Percentiles rank a stretch among this genome's conserved stretches.
Evolutionary conservation across 2,329 filamentous ascomycete genomes (phyloP).

Genomic region (Cercospora sp.): DNA sequence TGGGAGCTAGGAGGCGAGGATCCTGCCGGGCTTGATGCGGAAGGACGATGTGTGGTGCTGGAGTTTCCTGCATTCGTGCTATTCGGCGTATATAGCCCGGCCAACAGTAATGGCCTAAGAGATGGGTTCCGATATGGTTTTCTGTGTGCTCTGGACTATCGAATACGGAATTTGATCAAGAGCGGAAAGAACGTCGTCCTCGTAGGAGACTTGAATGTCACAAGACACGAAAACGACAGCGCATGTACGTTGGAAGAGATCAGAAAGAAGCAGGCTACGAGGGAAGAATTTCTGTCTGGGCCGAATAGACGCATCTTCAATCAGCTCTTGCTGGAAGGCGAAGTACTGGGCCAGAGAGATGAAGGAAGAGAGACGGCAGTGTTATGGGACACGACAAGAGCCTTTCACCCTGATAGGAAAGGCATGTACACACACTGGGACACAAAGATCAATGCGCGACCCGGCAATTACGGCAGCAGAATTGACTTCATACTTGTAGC

Average conservation of each 20-base stretch:
- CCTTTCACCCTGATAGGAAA: slow-evolving; percentile 72
- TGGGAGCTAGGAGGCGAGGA: slow-evolving; percentile 57
- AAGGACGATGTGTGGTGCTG: slow-evolving; percentile 85
- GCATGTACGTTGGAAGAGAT: slow-evolving; percentile 72
- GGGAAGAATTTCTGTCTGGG: slow-evolving; percentile 69
- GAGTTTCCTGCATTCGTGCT: slow-evolving; percentile 96
- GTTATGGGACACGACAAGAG: slow-evolving; percentile 79
- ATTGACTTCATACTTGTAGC: slow-evolving; percentile 94
- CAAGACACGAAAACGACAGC: slow-evolving; percentile 67
- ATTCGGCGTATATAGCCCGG: slow-evolving; percentile 88
- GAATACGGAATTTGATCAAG: slow-evolving; percentile 78
- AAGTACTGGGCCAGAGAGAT: slow-evolving; percentile 66
- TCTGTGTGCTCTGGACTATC: slow-evolving; percentile 73
- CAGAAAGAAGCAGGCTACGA: slow-evolving; percentile 65
- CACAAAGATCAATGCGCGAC: slow-evolving; percentile 89
- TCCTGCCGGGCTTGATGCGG: slow-evolving; percentile 74
- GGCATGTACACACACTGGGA: slow-evolving; percentile 99
- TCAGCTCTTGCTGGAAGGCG: slow-evolving; percentile 74
- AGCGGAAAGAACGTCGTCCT: slow-evolving; percentile 83
- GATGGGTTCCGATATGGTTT: slow-evolving; percentile 82
- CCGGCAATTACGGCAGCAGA: slow-evolving; percentile 85
- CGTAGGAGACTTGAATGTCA: slow-evolving; percentile 86
- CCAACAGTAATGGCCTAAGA: slow-evolving; percentile 79
- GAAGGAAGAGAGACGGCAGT: slow-evolving; percentile 68
- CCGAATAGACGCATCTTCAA: slow-evolving; percentile 80